phyloP scores from a whole-genome alignment of 2,329 filamentous ascomycete species.

The Lecanicillium sp. region DNA sequence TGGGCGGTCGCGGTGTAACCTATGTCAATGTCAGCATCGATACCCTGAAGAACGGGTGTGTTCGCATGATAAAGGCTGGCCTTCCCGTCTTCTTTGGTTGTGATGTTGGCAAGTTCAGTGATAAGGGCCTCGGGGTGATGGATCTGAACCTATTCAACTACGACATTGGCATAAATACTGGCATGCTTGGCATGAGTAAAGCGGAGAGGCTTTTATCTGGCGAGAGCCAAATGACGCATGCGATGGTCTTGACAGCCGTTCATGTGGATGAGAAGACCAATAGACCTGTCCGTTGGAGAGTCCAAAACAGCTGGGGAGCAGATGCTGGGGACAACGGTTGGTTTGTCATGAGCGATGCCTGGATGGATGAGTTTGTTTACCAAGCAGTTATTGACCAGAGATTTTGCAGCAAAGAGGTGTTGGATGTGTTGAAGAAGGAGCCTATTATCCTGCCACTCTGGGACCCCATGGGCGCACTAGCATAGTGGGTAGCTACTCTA shows the following conservation, averaged over 20 bases:
- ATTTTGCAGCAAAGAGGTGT: conserved; percentile 57
- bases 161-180: conserved; percentile 73
- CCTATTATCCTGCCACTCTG: conserved; percentile 66
- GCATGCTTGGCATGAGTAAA: conserved; percentile 67
- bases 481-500: too few species aligned
- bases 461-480: conserved; percentile 74
- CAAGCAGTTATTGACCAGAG: conserved; percentile 76
- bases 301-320: conserved; percentile 80
- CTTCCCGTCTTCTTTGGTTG: conserved; percentile 83
- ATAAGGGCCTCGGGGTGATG: conserved; percentile 65
- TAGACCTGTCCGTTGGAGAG: conserved; percentile 68
- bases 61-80: conserved; percentile 70
- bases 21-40: conserved; percentile 78
- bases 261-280: conserved; percentile 60
- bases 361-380: conserved; percentile 77
- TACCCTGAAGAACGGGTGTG: conserved; percentile 63
- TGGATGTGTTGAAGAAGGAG: conserved; percentile 62
- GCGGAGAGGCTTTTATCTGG: conserved; percentile 64
- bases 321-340: conserved; percentile 67
- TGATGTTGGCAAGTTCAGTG: conserved; percentile 78
- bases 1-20: conserved; percentile 65
- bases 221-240: conserved; percentile 82
- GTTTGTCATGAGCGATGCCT: conserved; percentile 81
- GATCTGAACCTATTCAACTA: conserved; percentile 72
- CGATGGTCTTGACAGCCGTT: conserved; percentile 84